Evolutionary conservation across 371 early-diverging fungal genomes (phyloP).

Genomic region (Paraphysoderma sedebokerense): DNA sequence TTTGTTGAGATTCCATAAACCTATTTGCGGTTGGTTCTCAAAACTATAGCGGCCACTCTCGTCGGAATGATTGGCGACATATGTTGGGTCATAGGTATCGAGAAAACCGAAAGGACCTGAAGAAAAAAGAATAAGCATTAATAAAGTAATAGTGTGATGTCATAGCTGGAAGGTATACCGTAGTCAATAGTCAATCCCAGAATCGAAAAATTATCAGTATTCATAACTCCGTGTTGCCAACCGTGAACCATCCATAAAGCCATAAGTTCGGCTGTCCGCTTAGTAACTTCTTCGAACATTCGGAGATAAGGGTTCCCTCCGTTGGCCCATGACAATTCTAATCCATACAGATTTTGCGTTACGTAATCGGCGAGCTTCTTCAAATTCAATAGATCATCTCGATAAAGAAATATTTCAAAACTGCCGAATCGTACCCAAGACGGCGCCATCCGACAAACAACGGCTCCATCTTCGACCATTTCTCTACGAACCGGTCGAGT

Average conservation of each 20-base stretch:
- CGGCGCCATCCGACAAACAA: conserved; percentile 60
- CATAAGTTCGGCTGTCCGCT: conserved; percentile 54
- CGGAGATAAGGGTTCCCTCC: conserved; percentile 33
- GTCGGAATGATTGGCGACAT: conserved; percentile 63
- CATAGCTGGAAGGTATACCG: conserved; percentile 19
- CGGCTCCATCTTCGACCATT: conserved; percentile 47
- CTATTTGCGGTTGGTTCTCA: conserved; percentile 64
- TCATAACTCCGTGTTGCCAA: conserved; percentile 65
- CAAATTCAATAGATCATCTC: conserved; percentile 36
- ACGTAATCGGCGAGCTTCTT: conserved; percentile 54
- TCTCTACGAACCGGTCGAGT: conserved; percentile 48
- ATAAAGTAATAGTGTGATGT: conserved; percentile 86
- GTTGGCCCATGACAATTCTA: conserved; percentile 5
- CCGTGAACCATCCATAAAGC: conserved; percentile 73
- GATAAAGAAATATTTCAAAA: conserved; percentile 61
- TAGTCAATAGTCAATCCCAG: conserved; percentile 15
- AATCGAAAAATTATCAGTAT: conserved; percentile 81
- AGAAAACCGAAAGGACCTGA: conserved; percentile 76
- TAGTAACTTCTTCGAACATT: conserved; percentile 40
- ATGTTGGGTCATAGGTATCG: conserved; percentile 60
- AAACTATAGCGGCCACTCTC: conserved; percentile 49
- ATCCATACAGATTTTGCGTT: conserved; percentile 16
- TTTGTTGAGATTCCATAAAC: conserved; percentile 58
- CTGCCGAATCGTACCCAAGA: conserved; percentile 79
- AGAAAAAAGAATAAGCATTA: too few species aligned